Percentiles rank a stretch among this genome's conserved stretches.
These are phyloP conservation scores for Beverwykella pulmonaria DNA, from an alignment of 495 filamentous ascomycete genomes.

Conservation along the genomic window DNA sequence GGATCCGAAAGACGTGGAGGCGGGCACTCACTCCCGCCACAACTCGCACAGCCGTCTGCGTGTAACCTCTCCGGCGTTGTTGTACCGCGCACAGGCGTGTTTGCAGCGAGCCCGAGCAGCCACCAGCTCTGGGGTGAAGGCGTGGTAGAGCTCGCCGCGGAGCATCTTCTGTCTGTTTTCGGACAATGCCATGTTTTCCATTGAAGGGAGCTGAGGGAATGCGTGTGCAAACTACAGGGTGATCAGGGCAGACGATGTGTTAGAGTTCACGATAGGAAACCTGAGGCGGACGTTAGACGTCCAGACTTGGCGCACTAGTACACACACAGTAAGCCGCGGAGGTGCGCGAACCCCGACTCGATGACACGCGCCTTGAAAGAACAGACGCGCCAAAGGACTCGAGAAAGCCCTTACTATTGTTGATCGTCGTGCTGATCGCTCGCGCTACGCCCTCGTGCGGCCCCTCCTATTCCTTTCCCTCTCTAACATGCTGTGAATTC, in stretches of 20 bases:
- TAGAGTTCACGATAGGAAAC: too few species aligned
- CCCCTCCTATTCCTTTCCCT: background rate
- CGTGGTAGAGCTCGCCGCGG: conserved; percentile 51
- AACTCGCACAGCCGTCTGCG: conserved; percentile 64
- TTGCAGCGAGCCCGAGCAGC: conserved; percentile 63
- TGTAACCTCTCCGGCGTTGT: conserved; percentile 59
- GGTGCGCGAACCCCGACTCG: background rate
- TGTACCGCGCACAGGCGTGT: conserved; percentile 63
- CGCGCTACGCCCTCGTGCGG: background rate
- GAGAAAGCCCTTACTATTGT: conserved; percentile 22
- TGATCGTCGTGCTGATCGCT: conserved; percentile 1
- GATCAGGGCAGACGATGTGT: too few species aligned
- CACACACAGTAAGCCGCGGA: background rate
- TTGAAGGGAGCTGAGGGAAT: background rate
- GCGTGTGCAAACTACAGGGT: too few species aligned
- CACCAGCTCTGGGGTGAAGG: conserved; percentile 58
- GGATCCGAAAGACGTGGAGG: background rate
- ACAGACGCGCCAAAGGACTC: conserved; percentile 5
- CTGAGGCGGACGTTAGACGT: background rate
- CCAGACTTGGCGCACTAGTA: background rate
- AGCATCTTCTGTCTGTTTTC: conserved; percentile 47
- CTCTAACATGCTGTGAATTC: conserved; percentile 8
- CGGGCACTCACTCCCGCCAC: conserved; percentile 69
- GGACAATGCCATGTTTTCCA: conserved; percentile 36
- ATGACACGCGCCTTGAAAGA: background rate